Percentiles rank a stretch among this genome's conserved stretches.
These are phyloP conservation scores for Phaeodactylum tricornutum DNA, from an alignment of 108 stramenopile species.

Conservation along the genomic window DNA sequence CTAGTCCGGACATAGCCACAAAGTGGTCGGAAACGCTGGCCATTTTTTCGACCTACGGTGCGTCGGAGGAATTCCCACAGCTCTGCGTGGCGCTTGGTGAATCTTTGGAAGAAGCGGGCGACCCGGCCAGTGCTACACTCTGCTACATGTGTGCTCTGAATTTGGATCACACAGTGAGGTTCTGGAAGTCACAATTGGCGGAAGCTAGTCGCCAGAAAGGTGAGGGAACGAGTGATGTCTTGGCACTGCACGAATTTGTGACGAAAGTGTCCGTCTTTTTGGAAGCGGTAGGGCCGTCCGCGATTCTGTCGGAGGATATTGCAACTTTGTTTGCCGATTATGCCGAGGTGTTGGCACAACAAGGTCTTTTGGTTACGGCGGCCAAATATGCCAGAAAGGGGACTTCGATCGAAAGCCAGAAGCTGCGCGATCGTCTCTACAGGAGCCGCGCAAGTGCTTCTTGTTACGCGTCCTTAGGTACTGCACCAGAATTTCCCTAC, in stretches of 20 bases:
- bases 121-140: conserved; percentile 68
- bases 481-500: conserved; percentile 67
- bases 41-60: conserved; percentile 87
- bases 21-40: conserved; percentile 95
- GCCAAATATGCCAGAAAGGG: conserved; percentile 54
- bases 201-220: conserved; percentile 12
- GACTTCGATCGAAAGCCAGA: neutral
- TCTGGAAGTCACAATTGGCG: conserved; percentile 71
- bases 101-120: conserved; percentile 73
- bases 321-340: conserved; percentile 74
- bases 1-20: conserved; percentile 51
- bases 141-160: conserved; percentile 95
- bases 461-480: conserved; percentile 51
- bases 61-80: conserved; percentile 81
- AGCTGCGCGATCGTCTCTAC: conserved; percentile 45
- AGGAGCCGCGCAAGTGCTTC: conserved; percentile 41
- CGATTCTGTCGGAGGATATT: conserved; percentile 43
- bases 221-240: conserved; percentile 33
- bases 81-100: conserved; percentile 86
- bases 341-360: conserved; percentile 79
- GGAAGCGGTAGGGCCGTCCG: conserved; percentile 45
- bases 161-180: conserved; percentile 66
- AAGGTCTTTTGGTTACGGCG: conserved; percentile 82
- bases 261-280: conserved; percentile 85
- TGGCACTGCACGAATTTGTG: conserved; percentile 84